These are phyloP conservation scores for Auriscalpium microsporum DNA, from an alignment of 768 basidiomycete genomes.

Conservation along the genomic window DNA sequence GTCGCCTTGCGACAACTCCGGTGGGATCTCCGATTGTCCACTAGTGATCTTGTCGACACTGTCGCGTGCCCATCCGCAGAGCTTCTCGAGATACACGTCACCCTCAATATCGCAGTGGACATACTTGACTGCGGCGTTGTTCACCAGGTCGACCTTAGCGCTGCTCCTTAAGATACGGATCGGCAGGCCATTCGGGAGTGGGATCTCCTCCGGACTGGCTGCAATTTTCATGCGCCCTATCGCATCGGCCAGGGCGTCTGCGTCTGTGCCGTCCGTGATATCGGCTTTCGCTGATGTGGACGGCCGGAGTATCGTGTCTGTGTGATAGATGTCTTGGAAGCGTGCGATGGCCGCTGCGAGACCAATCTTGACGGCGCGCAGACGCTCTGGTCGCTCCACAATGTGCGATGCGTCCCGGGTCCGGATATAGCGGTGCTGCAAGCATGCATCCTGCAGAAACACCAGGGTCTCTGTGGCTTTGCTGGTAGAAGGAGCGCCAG, in stretches of 20 bases:
- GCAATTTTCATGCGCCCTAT: slow-evolving; percentile 30
- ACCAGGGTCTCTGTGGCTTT: slow-evolving; percentile 12
- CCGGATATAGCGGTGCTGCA: slow-evolving; percentile 71
- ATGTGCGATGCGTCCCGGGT: slow-evolving; percentile 64
- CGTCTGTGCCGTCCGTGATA: background rate
- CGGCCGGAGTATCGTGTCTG: background rate
- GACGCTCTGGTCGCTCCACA: slow-evolving; percentile 85
- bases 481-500: no score
- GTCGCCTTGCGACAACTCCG: slow-evolving; percentile 65
- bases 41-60: slow-evolving; percentile 53
- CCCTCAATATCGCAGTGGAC: slow-evolving; percentile 63
- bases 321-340: slow-evolving; percentile 35
- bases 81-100: slow-evolving; percentile 57
- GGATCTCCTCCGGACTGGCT: slow-evolving; percentile 1
- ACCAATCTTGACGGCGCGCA: slow-evolving; percentile 78
- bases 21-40: slow-evolving; percentile 70
- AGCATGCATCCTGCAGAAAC: slow-evolving; percentile 64
- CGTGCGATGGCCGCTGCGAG: slow-evolving; percentile 73
- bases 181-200: slow-evolving; percentile 17
- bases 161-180: slow-evolving; percentile 45
- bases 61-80: slow-evolving; percentile 50
- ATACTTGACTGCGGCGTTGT: slow-evolving; percentile 60
- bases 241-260: slow-evolving; percentile 9
- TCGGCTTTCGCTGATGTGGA: no score
- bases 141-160: slow-evolving; percentile 45